Evolutionary conservation across 768 basidiomycete species (phyloP), one percentile per base, ranked within the genome.

Genomic region (Artomyces pyxidatus): DNA sequence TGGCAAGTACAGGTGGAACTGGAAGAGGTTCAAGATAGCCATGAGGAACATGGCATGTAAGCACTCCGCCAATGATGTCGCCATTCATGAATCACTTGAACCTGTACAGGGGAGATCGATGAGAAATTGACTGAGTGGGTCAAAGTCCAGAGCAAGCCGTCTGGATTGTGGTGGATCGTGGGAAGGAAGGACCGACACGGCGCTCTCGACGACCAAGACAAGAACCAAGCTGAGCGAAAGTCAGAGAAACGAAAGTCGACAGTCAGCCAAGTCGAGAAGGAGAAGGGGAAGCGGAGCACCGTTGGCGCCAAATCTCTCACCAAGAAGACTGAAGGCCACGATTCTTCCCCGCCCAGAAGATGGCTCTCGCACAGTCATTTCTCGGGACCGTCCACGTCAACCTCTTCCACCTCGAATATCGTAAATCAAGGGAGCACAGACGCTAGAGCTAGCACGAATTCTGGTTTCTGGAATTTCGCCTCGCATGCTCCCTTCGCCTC

Each of bases 1-100:
- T 9, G 84, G 83, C 14, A 81, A 78, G 56, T 88, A 88, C 59
- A 71, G 78, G 44, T 89, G 87, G 87, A 81, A 75, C 53, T 89
- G 87, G 87, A 85, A 87, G 69, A 85, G 79, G 57, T 89, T 83
- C 68, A 80, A 75, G 65, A 71, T 84, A 45, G 87, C 86, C 3
- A 81, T 89, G 78, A 68, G 73, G 50, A 88, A 79, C 63, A 85
- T 89, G 84, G 83, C 85, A 38, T 88, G 87, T 88, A 58, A 63
- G 87, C 74, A 25, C 26, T 37, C 51, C 19, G 21, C 29, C 39
- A n/a, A 29, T 26, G 19, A 26, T 35, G 37, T 19, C 48, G 37
- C 28, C 21, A 10, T 17, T 19, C 37, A 5, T 7, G 28, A 5
- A 26, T 7, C 4, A n/a, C 37, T 26, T 49, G 47, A 41, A n/a